phyloP scores from a whole-genome alignment of 2,329 filamentous ascomycete genomes.

The Neoarthrinium moseri region DNA sequence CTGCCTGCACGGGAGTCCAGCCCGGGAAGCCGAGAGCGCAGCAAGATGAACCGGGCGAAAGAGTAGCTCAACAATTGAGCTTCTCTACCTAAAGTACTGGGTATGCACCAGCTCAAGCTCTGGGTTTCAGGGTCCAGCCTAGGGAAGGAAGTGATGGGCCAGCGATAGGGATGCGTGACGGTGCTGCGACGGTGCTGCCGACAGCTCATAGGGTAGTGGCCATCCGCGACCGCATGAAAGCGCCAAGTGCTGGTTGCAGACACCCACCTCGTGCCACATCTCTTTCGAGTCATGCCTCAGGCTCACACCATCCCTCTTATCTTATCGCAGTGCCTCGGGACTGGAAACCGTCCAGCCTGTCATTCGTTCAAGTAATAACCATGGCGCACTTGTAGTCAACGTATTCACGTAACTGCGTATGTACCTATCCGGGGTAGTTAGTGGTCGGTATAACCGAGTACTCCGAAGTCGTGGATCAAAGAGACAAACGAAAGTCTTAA shows the following conservation, averaged over 20 bases:
- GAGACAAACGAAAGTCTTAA: no score
- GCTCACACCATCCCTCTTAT: not conserved
- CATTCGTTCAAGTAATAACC: not conserved
- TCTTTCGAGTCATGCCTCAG: not conserved
- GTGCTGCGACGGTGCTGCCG: not conserved
- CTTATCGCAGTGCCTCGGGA: not conserved
- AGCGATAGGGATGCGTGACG: no score
- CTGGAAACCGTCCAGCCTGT: not conserved
- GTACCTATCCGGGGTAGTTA: no score
- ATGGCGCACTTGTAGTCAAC: not conserved
- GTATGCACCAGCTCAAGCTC: not conserved
- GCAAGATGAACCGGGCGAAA: no score
- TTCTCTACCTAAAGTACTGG: no score
- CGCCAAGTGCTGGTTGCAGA: not conserved
- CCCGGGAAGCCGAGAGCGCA: not conserved
- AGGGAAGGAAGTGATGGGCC: not conserved
- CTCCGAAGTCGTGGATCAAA: no score
- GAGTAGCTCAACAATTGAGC: no score
- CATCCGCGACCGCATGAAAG: not conserved
- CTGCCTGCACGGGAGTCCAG: not conserved
- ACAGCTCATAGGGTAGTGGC: not conserved
- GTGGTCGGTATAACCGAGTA: no score
- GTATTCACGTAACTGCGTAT: not conserved
- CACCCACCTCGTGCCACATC: no score
- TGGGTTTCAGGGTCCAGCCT: not conserved